Percentiles rank a stretch among this genome's conserved stretches.
Conservation (phyloP, 768 basidiomycete genomes). For the Calocybe cyanea region DNA sequence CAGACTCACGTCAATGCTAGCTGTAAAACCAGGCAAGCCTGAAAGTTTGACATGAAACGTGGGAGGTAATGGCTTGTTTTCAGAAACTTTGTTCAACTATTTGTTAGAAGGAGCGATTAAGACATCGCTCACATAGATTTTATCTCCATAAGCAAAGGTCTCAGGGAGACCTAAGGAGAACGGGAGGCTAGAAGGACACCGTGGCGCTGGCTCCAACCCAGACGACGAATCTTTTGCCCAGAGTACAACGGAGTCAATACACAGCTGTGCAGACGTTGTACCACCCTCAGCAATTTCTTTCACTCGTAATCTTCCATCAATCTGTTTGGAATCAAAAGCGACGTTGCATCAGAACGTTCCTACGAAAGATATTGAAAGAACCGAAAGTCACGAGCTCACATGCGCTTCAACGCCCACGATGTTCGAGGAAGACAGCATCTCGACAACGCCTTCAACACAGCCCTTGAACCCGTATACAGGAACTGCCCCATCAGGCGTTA, state of each 20-base stretch:
- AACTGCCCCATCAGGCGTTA: conserved; percentile 16
- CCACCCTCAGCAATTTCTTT: conserved; percentile 71
- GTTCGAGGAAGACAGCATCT: conserved; percentile 50
- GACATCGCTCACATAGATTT: conserved; percentile 46
- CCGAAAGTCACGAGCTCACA: too few relatives aligned
- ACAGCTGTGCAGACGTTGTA: conserved; percentile 45
- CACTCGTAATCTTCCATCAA: conserved; percentile 56
- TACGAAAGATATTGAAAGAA: too few relatives aligned
- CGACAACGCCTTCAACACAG: conserved; percentile 51
- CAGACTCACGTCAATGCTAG: conserved; percentile 47
- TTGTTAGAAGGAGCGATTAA: not conserved
- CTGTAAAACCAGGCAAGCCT: conserved; percentile 70
- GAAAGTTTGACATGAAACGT: conserved; percentile 64
- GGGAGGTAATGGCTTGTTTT: conserved; percentile 60
- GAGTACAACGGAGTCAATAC: conserved; percentile 46
- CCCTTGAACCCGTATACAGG: conserved; percentile 56
- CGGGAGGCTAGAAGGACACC: conserved; percentile 49
- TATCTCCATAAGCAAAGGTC: conserved; percentile 51
- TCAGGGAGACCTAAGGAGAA: conserved; percentile 59
- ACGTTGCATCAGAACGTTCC: too few relatives aligned
- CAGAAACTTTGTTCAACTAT: conserved; percentile 3
- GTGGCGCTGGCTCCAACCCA: conserved; percentile 15
- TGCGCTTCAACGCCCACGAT: conserved; percentile 63
- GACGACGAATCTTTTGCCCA: conserved; percentile 48
- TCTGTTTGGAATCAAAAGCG: too few relatives aligned